Evolutionary conservation across 768 basidiomycete genomes (phyloP), one percentile per base, ranked within the genome.

Genomic region (Russula ochroleuca): DNA sequence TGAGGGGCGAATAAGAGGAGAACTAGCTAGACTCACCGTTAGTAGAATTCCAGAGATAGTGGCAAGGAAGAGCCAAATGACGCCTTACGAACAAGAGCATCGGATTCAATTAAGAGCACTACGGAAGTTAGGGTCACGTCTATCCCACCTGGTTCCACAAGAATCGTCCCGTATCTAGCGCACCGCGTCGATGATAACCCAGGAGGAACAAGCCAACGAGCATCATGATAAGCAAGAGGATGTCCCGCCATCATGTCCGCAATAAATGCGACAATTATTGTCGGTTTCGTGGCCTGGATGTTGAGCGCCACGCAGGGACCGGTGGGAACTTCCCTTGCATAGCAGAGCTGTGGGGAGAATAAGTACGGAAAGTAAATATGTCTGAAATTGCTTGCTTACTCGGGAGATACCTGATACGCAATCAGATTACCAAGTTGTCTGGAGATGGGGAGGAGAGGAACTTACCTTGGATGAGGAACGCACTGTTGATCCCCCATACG

Each of bases 141-240:
- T 17, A 33, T 23, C 48, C 25, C 23, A 54, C 52, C 52, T 54
- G 52, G 13, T 38, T 35, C 52, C 52, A 54, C 17, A 57, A n/a
- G 41, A 57, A 15, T 8, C 28, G 25, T 21, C 55, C 41, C 55
- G 28, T 17, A 45, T 2, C 4, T 2, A 45, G 14, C 17, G 19
- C 13, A 15, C 28, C 19, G 7, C 10, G 3, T 31, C 17, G 3
- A 6, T n/a, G 25, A 40, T 17, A 25, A 41, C 28, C 9, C 3
- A 1, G 6, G 9, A 2, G 25, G 6, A 45, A 15, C 41, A 57
- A 7, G 25, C 55, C 55, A n/a, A 10, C 17, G 41, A 57, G 25
- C 55, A 57, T 57, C 15, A 57, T 43, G 13, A 57, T 21, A 8
- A 57, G 23, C 40, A 57, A 43, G 7, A 33, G 2, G 5, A 57